These are phyloP conservation scores for Niveomyces coronatus DNA, from an alignment of 2,329 filamentous ascomycete genomes.

Conservation along the genomic window DNA sequence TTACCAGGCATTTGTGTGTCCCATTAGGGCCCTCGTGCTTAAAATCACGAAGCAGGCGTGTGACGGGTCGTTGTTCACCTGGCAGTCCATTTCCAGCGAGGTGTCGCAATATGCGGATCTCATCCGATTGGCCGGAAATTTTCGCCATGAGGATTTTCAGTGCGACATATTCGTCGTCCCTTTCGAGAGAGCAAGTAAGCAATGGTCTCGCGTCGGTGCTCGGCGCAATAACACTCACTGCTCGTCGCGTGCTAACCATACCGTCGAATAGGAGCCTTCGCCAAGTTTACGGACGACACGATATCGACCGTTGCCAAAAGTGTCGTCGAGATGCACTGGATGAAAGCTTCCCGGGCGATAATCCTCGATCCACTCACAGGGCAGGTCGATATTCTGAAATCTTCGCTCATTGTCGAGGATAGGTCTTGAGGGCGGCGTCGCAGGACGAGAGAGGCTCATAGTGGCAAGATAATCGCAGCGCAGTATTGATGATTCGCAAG, in stretches of 20 bases:
- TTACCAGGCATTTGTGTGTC: constrained; percentile 20
- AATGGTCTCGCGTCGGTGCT: not conserved
- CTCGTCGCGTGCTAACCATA: constrained; percentile 32
- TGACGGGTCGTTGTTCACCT: constrained; percentile 19
- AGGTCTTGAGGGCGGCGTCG: constrained; percentile 15
- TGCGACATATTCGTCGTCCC: constrained; percentile 18
- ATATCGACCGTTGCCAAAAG: constrained; percentile 30
- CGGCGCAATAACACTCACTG: constrained; percentile 12
- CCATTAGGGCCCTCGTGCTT: constrained; percentile 22
- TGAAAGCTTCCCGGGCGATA: constrained; percentile 32
- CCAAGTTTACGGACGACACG: constrained; percentile 34
- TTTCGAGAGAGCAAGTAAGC: constrained; percentile 8
- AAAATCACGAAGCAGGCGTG: constrained; percentile 20
- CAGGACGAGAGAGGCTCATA: constrained; percentile 15
- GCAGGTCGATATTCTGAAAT: constrained; percentile 17
- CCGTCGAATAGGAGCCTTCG: constrained; percentile 33
- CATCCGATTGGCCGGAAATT: constrained; percentile 8
- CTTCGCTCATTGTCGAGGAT: constrained; percentile 13
- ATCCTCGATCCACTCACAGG: constrained; percentile 21
- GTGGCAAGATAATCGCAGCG: constrained; percentile 9
- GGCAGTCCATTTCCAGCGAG: constrained; percentile 13
- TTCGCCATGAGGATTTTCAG: constrained; percentile 16
- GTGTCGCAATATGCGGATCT: constrained; percentile 15
- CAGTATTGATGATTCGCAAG: not conserved
- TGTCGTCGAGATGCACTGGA: constrained; percentile 30